Evolutionary conservation across 2,329 filamentous ascomycete species (phyloP), one percentile per base, ranked within the genome.

Genomic region (Microdochium trichocladiopsis): DNA sequence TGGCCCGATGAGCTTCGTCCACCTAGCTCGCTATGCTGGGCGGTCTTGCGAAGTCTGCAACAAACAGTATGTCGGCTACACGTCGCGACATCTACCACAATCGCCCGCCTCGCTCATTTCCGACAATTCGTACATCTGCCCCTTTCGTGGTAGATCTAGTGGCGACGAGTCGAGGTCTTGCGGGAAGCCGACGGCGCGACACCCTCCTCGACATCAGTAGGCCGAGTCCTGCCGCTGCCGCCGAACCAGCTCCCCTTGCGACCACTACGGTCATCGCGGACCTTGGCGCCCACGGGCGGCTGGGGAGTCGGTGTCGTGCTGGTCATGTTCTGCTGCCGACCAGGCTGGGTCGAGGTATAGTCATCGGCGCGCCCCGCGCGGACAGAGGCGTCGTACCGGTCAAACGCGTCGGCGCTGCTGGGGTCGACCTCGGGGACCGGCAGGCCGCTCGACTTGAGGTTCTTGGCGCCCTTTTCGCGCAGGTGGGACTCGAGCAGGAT

Each of bases 401-500:
- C 78, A 57, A 73, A 81, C 51, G 77, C 72, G 51, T 74, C 69
- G 9, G 78, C 72, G 52, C 80, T 74, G 59, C 75, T 80, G 14
- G 78, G 77, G 57, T 82, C 78, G 51, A 74, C 56, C 2, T 69
- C 65, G 4, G 76, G 77, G 28, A 78, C 51, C 11, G 75, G 70
- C 25, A 71, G 63, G 21, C 77, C 78, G 49, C 69, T 73, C 48
- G 69, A 63, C 41, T 72, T 70, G 11, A 83, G 63, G 48, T 76
- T 77, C 57, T 78, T 78, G 61, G 80, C 79, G 54, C 88, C 87
- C 64, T 86, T 83, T 57, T 84, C 74, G 47, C 88, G 80, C 51
- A 94, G 75, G 58, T 86, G 76, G 48, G 82, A 71, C 63, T 90
- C 87, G 16, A 90, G 72, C 2, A 89, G 67, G 33, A 86, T 78